Base-by-base conservation (phyloP, 768 basidiomycete species). In the Boletus vinaceobasis region DNA sequence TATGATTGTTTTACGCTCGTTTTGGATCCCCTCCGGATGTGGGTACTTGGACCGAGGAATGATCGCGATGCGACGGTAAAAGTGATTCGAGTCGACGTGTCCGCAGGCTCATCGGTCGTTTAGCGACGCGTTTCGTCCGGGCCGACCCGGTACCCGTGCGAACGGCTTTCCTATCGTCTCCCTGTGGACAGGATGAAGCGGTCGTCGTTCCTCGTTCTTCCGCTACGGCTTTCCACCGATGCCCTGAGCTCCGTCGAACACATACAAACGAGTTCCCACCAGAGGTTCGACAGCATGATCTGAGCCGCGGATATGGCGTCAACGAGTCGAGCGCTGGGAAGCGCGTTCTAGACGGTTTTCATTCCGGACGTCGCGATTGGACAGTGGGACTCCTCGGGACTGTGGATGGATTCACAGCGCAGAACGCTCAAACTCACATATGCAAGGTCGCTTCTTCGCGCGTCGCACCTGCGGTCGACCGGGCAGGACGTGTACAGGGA, bases 241-340 rank as follows among this genome's bases (percentile, higher is more conserved):
- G 6, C 37, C 37, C 17, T 8, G 32, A 15, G 27, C 21, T 6
- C 27, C 19, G 27, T 29, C 5, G 27, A 4, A 9, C 23, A 9
- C 23, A 43, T 43, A 21, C 11, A 19, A 43, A 43, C 7, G 29
- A 29, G 43, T 13, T 36, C 47, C 35, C 48, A 49, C 51, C 4
- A 2, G 23, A 17, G 35, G 23, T 36, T n/a, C 15, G 32, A 15
- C 2, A 33, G 26, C 26, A 17, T 29, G 19, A 19, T 37, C 33
- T 36, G 48, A 10, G 27, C 49, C 49, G 52, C 36, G 49, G 52
- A 53, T 21, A 53, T 53, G 27, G 26, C 14, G 29, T 52, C 37
- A 53, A 48, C n/a, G 7, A 50, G 51, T 17, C 29, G 3, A 29
- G n/a, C n/a, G 29, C n/a, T 7, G n/a, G 15, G 9, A 29, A 27